Base-by-base conservation (phyloP, 257 asterid genomes). In the Solanum commersonii region DNA sequence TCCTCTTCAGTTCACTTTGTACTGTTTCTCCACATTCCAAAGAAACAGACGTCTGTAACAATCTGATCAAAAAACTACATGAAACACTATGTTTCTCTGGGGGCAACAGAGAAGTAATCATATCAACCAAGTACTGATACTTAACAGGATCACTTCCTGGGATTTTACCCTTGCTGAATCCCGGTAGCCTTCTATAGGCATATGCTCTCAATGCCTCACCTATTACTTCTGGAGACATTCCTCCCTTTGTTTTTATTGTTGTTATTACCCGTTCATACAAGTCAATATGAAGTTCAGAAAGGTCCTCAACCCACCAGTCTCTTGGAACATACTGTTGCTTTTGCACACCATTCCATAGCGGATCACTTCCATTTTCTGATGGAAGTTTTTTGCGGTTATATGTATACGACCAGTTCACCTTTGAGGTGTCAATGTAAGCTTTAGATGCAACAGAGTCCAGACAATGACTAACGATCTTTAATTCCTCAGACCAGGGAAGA, bases 241-340 rank as follows among this genome's bases (percentile, higher is more conserved):
- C 90, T n/a, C 94, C 98, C 86, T 92, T 96, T 10, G 95, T 90
- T 88, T 88, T 90, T 72, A 96, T 92, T 11, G 96, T 90, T 3
- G 92, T 88, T 56, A 96, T 88, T 25, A 94, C 97, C 84, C 93
- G 93, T 89, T 95, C 94, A 85, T 89, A 95, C 79, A 94, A 84
- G 89, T 94, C 98, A 2, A 94, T 91, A 52, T 90, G 95, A 81
- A 96, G 99, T 29, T 96, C 98, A 70, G 96, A 96, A 16, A 96
- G 92, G 88, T 96, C 99, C 89, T 95, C 99, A 3, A 95, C 97
- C 98, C 99, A 96, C 99, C 99, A 96, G 88, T 96, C 98, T 49
- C 88, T 88, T 1, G 98, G 99, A 83, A 96, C 97, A 37, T 87
- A 68, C 78, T 56, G 94, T 59, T 90, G 98, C 84, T 93, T 95